Evolutionary conservation across 768 basidiomycete genomes (phyloP), one percentile per base, ranked within the genome.

Genomic region (Kwoniella heveanensis): DNA sequence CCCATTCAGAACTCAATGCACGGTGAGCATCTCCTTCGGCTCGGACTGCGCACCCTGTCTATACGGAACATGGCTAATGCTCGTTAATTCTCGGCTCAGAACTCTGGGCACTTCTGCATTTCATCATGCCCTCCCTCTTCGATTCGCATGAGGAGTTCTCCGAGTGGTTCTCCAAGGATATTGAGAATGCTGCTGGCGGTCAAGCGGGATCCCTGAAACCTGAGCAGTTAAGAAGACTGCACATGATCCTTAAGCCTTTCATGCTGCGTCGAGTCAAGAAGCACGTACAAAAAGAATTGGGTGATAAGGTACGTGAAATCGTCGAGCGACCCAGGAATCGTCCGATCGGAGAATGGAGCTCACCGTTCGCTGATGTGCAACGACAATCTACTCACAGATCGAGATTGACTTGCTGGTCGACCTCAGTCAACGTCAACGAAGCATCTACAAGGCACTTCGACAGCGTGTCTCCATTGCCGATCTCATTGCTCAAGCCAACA

Each of bases 1-100:
- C 96, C 96, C 0, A 97, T 99, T 64, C 96, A 99, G 79, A 99
- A 99, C 80, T 93, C 91, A 22, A 98, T 99, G 96, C 95, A 98
- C 84, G 93, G 94, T 91, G 64, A 70, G 84, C n/a, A n/a, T 64
- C 44, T 7, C 9, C 39, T 10, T 3, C 7, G 13, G 32, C 32
- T 13, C 32, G 27, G 36, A 12, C 19, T 57, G n/a, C 30, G 8
- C 10, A 8, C 17, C 25, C n/a, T 9, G 9, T 7, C 17, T 49
- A 21, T 55, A 13, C 36, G 54, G 3, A 19, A 12, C 32, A 32
- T 13, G 32, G 32, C 7, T 6, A 13, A 5, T 32, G 32, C 5
- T 13, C 7, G 32, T 6, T 32, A 32, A 6, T 32, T 6, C 32
- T 32, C 13, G 5, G 32, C 32, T 21, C 73, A 95, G 96, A 99